Conservation (phyloP, 1,284 basidiomycete genomes). For the Paramarasmius palmivorus region DNA sequence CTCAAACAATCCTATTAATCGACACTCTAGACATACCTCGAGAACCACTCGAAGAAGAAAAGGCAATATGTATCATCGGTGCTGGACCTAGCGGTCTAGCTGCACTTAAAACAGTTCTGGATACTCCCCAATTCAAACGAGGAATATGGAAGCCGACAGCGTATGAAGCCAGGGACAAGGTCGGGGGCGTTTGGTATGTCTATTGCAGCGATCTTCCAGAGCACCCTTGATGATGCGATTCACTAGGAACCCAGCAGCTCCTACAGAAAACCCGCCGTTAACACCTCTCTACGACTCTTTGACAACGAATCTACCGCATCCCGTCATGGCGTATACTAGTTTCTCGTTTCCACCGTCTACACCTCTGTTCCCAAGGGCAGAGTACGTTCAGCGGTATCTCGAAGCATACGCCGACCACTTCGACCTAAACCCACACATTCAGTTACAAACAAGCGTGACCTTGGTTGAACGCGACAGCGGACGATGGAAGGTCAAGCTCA, state of each 20-base stretch:
- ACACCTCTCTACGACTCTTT: constrained; percentile 77
- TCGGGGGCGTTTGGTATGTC: constrained; percentile 73
- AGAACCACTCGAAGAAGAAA: constrained; percentile 12
- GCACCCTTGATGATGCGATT: no score
- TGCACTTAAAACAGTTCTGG: constrained; percentile 59
- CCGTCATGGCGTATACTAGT: constrained; percentile 66
- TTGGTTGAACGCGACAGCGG: constrained; percentile 39
- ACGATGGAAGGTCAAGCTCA: constrained; percentile 49
- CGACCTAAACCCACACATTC: constrained; percentile 53
- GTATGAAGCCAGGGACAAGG: constrained; percentile 62
- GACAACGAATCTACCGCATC: constrained; percentile 76
- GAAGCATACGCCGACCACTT: constrained; percentile 60
- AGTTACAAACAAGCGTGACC: constrained; percentile 49
- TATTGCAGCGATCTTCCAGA: constrained; percentile 1
- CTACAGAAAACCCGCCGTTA: constrained; percentile 51
- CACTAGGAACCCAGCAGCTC: constrained; percentile 57
- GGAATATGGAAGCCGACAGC: constrained; percentile 59
- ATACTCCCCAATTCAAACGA: constrained; percentile 53
- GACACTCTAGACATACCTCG: not conserved
- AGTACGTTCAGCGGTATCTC: constrained; percentile 61
- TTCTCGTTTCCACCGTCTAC: constrained; percentile 70
- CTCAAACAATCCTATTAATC: no score
- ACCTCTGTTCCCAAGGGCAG: constrained; percentile 61
- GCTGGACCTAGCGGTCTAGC: constrained; percentile 71
- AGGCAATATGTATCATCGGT: constrained; percentile 66